Evolutionary conservation across 176 grass and related monocot species (phyloP), one percentile per base, ranked within the genome.

Genomic region (Aechmea fasciata): DNA sequence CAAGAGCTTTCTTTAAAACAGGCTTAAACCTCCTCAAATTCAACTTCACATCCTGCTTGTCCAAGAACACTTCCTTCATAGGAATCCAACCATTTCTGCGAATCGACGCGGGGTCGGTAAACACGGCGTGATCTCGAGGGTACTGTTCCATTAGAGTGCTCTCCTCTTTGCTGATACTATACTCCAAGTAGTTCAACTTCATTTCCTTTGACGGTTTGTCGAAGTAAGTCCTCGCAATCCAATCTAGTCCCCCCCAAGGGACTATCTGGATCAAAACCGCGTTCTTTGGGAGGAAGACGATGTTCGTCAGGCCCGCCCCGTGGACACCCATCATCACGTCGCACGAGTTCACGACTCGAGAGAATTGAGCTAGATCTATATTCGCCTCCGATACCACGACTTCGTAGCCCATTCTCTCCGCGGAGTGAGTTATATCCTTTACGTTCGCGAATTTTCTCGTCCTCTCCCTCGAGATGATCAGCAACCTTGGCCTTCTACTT

Each of bases 231-330:
- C 73, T 52, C 57, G 65, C 52, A 64, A 85, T 83, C 71, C 83
- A 88, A 11, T 83, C 74, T 0, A 96, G 79, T 3, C 75, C 78
- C 49, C 92, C 88, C 25, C 90, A 84, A 52, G 92, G 92, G 65
- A 96, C 54, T 48, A 96, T 87, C 81, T 96, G 92, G 71, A 96
- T 88, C 9, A 86, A 78, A 65, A 83, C 85, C 0, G 87, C 83
- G 54, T 90, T 73, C 50, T 71, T 70, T 2, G 92, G 88, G 11
- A 96, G 65, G 81, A 92, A 96, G 69, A 96, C 83, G 85, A 96
- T 96, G 81, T 96, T 96, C 2, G 88, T 87, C 9, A 96, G 75
- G 23, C 92, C 92, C 7, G 92, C 86, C 47, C 92, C 92, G 66
- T 96, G 88, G 50, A 96, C 83, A 11, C 92, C 92, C 47, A 96